Conservation (phyloP, 2,329 filamentous ascomycete genomes). For the Amauroascus niger region DNA sequence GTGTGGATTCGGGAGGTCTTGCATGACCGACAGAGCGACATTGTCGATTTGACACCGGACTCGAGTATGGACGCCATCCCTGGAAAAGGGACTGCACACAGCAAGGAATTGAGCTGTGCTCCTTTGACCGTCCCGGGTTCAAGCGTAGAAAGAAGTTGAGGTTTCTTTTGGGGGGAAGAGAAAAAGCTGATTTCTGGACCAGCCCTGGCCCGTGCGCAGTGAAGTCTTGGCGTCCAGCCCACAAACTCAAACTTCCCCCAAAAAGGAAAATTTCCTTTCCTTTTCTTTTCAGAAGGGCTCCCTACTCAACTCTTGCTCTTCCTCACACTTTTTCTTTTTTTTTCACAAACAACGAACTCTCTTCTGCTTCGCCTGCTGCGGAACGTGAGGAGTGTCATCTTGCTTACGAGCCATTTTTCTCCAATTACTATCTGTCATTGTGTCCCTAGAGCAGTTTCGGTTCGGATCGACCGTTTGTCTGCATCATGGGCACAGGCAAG, state of each 20-base stretch:
- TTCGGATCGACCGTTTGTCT: slow-evolving; percentile 8
- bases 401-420: too few species aligned
- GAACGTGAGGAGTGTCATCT: too few species aligned
- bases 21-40: slow-evolving; percentile 32
- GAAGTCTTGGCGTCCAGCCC: slow-evolving; percentile 14
- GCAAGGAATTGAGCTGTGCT: not conserved
- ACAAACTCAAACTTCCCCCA: too few species aligned
- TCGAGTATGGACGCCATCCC: slow-evolving; percentile 15
- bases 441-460: not conserved
- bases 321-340: too few species aligned
- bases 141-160: not conserved
- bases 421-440: not conserved
- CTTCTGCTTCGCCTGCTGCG: slow-evolving; percentile 19
- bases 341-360: too few species aligned
- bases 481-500: slow-evolving; percentile 75
- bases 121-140: not conserved
- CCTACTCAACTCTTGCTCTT: too few species aligned
- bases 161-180: not conserved
- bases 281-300: too few species aligned
- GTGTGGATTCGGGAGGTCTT: slow-evolving; percentile 28
- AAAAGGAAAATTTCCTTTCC: slow-evolving; percentile 26
- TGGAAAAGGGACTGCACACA: not conserved
- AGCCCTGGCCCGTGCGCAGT: too few species aligned
- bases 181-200: too few species aligned
- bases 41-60: slow-evolving; percentile 17